Conservation (phyloP, 352 stramenopile species). For the Thalassiosira delicatula region DNA sequence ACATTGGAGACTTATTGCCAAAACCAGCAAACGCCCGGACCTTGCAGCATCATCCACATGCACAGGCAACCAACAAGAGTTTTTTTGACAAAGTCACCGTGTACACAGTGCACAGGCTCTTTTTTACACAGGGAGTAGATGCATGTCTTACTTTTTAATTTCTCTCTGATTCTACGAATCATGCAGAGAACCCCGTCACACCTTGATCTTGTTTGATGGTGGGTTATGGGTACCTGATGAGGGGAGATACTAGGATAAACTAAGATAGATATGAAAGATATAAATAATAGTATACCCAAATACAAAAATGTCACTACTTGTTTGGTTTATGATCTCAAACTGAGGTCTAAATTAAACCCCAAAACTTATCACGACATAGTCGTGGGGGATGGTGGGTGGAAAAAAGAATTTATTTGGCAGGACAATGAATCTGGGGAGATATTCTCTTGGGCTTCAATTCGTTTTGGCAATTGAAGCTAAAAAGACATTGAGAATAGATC, state of each 20-base stretch:
- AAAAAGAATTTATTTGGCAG: not conserved
- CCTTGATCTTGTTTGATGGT: not conserved
- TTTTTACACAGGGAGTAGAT: no score
- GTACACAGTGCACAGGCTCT: no score
- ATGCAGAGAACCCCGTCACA: not conserved
- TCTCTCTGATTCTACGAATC: not conserved
- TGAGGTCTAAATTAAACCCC: not conserved
- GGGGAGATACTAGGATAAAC: not conserved
- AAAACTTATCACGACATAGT: conserved; percentile 4
- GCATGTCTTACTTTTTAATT: no score
- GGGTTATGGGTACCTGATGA: not conserved
- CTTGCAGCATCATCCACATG: no score
- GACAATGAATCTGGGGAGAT: not conserved
- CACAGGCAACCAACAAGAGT: no score
- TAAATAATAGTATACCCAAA: not conserved
- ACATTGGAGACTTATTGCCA: no score
- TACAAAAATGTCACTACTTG: conserved; percentile 2
- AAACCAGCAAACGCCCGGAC: no score
- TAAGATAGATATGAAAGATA: no score
- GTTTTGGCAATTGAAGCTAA: no score
- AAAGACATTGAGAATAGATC: no score
- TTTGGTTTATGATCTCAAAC: not conserved
- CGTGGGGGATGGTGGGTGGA: conserved; percentile 12
- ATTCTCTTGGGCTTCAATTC: no score
- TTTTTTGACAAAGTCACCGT: no score